Evolutionary conservation across 2,329 filamentous ascomycete species (phyloP), one percentile per base, ranked within the genome.

Genomic region (Xylariomycetidae sp.): DNA sequence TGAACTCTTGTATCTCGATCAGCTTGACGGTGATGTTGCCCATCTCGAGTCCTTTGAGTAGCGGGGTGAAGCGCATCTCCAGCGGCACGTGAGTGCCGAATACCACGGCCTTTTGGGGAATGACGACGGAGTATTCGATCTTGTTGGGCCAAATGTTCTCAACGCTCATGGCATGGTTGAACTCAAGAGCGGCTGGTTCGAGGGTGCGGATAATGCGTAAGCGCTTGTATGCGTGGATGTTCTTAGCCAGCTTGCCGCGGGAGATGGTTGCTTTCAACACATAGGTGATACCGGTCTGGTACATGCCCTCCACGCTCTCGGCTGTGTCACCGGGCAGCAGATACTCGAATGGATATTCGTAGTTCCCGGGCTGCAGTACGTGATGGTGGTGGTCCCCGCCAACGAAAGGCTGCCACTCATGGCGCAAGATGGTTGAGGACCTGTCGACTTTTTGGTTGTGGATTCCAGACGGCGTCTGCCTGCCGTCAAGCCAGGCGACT

Each of bases 71-170:
- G 42, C 85, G 79, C 65, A 95, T 90, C 48, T 94, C 81, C 39
- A 95, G 72, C 1, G 80, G 78, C 30, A 96, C 79, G 15, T 74
- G 73, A n/a, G 86, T 93, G 31, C 92, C 92, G 50, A 95, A 94
- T 13, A 95, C 84, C 34, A 95, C 82, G 2, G 92, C 92, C 64
- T 95, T 95, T 52, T 87, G 89, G 0, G 92, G 90, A 9, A 94
- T 85, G 37, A 86, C 79, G 43, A 98, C 88, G 19, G 87, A 90
- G 64, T 98, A 98, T 57, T 94, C 86, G 49, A 96, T 76, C 68
- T 98, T 98, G 66, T 95, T 92, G 5, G 88, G 85, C 92, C 92
- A 98, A 43, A 94, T 84, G 54, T 95, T 95, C 60, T 95, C 89
- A 44, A 96, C 89, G 43, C 85, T 86, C 86, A 95, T 92, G 29